Conservation (phyloP, 768 basidiomycete species). For the Ramaria sp. region DNA sequence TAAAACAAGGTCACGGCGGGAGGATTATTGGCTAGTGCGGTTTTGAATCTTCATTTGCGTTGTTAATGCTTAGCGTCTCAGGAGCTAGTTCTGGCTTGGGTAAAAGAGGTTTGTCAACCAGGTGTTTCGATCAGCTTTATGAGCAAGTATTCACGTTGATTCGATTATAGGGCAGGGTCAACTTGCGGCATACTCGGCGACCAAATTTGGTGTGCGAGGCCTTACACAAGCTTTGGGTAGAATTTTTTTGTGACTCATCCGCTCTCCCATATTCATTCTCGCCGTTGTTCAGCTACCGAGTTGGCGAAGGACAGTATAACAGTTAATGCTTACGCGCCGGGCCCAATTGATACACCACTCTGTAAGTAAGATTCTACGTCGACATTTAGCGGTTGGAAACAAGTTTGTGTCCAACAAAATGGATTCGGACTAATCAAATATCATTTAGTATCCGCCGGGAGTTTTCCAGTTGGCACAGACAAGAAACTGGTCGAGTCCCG, state of each 20-base stretch:
- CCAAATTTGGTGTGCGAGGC: slow-evolving; percentile 34
- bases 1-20: slow-evolving; percentile 39
- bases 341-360: slow-evolving; percentile 11
- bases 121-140: slow-evolving; percentile 14
- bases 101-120: slow-evolving; percentile 24
- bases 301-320: slow-evolving; percentile 12
- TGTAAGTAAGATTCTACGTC: not conserved
- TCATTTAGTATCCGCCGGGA: not conserved
- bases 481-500: not conserved
- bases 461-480: not conserved
- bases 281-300: not conserved
- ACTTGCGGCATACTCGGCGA: slow-evolving; percentile 20
- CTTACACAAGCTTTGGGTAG: slow-evolving; percentile 23
- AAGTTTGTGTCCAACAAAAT: not conserved
- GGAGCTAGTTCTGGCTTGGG: not conserved
- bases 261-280: not conserved
- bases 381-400: not conserved
- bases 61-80: slow-evolving; percentile 16
- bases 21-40: slow-evolving; percentile 35
- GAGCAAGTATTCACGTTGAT: slow-evolving; percentile 21
- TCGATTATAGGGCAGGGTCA: slow-evolving; percentile 20
- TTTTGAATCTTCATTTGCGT: not conserved
- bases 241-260: not conserved
- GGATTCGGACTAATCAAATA: not conserved
- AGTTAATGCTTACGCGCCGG: slow-evolving; percentile 23